These are phyloP conservation scores for Globisporangium emineosum DNA, from an alignment of 352 stramenopile species.

Conservation along the genomic window DNA sequence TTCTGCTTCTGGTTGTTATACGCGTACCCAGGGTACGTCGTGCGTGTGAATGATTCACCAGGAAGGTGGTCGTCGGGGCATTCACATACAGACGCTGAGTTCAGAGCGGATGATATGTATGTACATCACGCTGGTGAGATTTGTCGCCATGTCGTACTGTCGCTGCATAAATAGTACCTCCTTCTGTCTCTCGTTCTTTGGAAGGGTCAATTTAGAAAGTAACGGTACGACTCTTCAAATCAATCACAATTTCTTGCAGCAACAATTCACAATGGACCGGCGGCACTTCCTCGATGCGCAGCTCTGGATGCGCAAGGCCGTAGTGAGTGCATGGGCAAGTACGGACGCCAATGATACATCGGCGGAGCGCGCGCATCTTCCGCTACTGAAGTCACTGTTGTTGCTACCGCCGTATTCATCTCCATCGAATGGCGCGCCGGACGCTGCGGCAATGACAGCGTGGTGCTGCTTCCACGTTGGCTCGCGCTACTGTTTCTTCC, in stretches of 20 bases:
- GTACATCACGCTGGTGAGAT: not conserved
- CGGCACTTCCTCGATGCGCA: conserved; percentile 29
- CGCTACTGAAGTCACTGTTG: not conserved
- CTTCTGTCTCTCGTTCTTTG: not conserved
- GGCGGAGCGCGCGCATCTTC: too few relatives aligned
- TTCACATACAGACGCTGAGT: not conserved
- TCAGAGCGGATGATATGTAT: not conserved
- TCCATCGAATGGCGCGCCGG: not conserved
- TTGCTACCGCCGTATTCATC: not conserved
- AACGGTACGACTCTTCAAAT: not conserved
- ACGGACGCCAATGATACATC: not conserved
- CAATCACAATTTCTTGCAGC: not conserved
- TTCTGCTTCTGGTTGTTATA: not conserved
- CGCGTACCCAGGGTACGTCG: not conserved
- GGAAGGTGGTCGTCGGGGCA: not conserved
- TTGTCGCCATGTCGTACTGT: not conserved
- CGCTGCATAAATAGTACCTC: not conserved
- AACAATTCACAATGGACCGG: conserved; percentile 20
- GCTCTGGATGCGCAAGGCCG: conserved; percentile 24
- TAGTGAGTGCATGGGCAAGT: not conserved
- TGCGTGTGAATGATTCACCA: not conserved
- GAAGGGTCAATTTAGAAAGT: not conserved
- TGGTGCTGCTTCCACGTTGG: conserved; percentile 39
- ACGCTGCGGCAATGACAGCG: not conserved
- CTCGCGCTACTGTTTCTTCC: conserved; percentile 35